Conservation (phyloP, 1,284 basidiomycete genomes). For the Boletellus deceptivus region DNA sequence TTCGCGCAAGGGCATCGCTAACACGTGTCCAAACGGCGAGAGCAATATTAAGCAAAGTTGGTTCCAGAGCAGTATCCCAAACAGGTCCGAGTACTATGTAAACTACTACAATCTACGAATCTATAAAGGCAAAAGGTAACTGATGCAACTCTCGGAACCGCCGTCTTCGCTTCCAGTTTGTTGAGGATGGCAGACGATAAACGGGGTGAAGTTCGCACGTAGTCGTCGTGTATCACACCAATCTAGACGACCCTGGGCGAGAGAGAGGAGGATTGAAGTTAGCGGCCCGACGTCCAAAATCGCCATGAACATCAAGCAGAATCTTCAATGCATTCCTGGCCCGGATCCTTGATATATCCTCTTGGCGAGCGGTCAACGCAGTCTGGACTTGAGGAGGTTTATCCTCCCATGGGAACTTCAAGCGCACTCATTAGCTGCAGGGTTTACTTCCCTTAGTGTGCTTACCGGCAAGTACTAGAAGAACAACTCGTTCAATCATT, state of each 20-base stretch:
- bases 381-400: constrained; percentile 65
- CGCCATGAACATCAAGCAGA: constrained; percentile 78
- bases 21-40: background rate
- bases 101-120: constrained; percentile 1
- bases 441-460: constrained; percentile 11
- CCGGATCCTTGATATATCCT: constrained; percentile 84
- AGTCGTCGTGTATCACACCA: constrained; percentile 16
- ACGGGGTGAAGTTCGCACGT: no score
- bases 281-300: constrained; percentile 64
- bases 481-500: background rate
- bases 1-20: constrained; percentile 32
- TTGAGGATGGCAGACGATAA: constrained; percentile 19
- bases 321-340: constrained; percentile 94
- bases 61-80: background rate
- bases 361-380: constrained; percentile 65
- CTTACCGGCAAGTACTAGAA: constrained; percentile 68
- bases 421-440: constrained; percentile 9
- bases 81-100: constrained; percentile 6
- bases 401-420: constrained; percentile 76
- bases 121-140: background rate
- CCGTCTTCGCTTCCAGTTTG: constrained; percentile 14
- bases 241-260: constrained; percentile 37
- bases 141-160: constrained; percentile 7
- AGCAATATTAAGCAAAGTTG: background rate
- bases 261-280: constrained; percentile 34